A percentile compares a stretch with the other conserved stretches of the same genome.
These are phyloP conservation scores for Diphasiastrum complanatum DNA, from an alignment of 83 land plant genomes.

Conservation along the genomic window DNA sequence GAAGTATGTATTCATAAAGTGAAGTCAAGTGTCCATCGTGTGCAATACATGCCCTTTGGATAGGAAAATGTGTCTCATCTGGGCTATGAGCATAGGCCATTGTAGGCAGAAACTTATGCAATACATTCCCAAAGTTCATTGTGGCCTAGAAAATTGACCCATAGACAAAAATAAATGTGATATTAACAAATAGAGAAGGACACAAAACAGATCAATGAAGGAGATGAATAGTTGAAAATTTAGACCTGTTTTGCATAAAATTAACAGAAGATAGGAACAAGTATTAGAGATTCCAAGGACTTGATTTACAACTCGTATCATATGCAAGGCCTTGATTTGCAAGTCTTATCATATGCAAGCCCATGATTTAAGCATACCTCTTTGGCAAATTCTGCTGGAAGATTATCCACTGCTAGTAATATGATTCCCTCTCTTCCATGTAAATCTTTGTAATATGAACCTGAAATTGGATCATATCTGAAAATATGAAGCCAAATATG, in stretches of 20 bases:
- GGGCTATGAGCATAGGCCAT: constrained; percentile 50
- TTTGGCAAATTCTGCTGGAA: constrained; percentile 92
- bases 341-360: neutral
- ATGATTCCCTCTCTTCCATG: constrained; percentile 69
- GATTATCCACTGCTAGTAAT: constrained; percentile 75
- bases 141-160: constrained; percentile 62
- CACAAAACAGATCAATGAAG: neutral
- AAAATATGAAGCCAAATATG: constrained; percentile 4
- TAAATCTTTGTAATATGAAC: constrained; percentile 61
- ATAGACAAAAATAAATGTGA: too few relatives aligned
- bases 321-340: neutral
- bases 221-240: too few relatives aligned
- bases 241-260: too few relatives aligned
- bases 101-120: constrained; percentile 58
- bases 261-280: too few relatives aligned
- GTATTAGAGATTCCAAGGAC: too few relatives aligned
- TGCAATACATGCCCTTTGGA: constrained; percentile 75
- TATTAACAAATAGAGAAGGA: too few relatives aligned
- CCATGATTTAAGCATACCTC: constrained; percentile 61
- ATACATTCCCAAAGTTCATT: constrained; percentile 88
- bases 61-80: constrained; percentile 42
- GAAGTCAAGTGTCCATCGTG: constrained; percentile 65
- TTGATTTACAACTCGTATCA: too few relatives aligned
- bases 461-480: constrained; percentile 65
- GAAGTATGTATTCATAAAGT: constrained; percentile 69